phyloP scores from a whole-genome alignment of 768 basidiomycete species.

The Agrocybe pediades region DNA sequence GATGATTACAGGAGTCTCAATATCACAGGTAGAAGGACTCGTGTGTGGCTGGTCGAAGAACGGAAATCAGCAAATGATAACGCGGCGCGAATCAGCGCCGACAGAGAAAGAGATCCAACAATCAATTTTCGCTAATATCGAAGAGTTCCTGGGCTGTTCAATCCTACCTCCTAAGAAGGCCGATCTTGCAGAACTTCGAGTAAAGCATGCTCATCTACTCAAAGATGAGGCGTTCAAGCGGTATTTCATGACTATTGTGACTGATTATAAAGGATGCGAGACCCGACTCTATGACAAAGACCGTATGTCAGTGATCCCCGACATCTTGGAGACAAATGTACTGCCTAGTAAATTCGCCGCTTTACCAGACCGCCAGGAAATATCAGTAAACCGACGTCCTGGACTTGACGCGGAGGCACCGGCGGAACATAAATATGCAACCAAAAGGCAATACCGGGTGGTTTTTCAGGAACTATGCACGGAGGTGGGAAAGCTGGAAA shows the following conservation, averaged over 20 bases:
- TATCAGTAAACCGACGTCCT: neutral
- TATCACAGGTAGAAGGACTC: conserved; percentile 8
- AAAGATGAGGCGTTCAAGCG: neutral
- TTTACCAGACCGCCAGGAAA: neutral
- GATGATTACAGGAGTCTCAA: neutral
- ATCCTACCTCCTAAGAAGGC: neutral
- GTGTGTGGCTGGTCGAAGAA: conserved; percentile 2
- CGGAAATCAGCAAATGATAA: neutral
- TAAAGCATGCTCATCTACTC: neutral
- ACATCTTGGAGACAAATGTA: neutral
- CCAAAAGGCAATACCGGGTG: conserved; percentile 10
- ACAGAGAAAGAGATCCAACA: conserved; percentile 13
- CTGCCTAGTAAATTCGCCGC: too few species aligned
- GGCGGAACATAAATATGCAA: neutral
- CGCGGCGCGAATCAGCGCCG: neutral
- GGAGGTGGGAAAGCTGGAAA: conserved; percentile 1
- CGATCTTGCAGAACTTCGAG: neutral
- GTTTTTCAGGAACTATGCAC: conserved; percentile 8
- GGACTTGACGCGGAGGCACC: neutral
- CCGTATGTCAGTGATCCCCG: neutral
- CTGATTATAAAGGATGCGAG: neutral
- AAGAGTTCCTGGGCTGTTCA: neutral
- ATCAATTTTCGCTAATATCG: conserved; percentile 9
- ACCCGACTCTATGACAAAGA: too few species aligned
- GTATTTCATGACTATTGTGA: neutral